These are phyloP conservation scores for Monarda citriodora DNA, from an alignment of 305 asterid genomes.

Conservation along the genomic window DNA sequence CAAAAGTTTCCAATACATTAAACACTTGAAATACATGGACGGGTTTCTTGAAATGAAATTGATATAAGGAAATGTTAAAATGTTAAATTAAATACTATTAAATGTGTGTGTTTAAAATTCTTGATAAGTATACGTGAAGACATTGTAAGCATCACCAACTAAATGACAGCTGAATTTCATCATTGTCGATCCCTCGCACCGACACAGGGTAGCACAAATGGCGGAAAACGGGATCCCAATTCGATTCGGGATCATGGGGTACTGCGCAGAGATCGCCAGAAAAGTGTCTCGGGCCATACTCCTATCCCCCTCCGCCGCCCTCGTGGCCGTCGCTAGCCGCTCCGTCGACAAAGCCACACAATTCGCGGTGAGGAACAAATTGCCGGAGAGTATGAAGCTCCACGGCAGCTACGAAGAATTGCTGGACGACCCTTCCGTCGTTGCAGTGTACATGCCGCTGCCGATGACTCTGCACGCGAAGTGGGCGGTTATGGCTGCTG, in stretches of 20 bases:
- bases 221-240: conserved; percentile 36
- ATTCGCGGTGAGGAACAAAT: conserved; percentile 49
- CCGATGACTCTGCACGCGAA: conserved; percentile 69
- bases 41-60: too few relatives aligned
- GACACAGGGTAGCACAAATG: conserved; percentile 21
- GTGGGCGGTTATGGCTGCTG: conserved; percentile 77
- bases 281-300: conserved; percentile 67
- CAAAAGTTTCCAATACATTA: too few relatives aligned
- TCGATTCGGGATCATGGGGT: conserved; percentile 84
- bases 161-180: neutral
- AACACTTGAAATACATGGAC: too few relatives aligned
- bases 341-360: conserved; percentile 54
- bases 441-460: conserved; percentile 80
- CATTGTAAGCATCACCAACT: neutral
- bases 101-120: too few relatives aligned
- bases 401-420: conserved; percentile 61
- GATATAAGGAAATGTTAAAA: too few relatives aligned
- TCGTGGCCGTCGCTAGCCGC: conserved; percentile 76
- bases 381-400: conserved; percentile 44
- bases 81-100: too few relatives aligned
- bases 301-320: conserved; percentile 55
- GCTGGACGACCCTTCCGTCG: conserved; percentile 66
- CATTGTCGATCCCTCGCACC: neutral
- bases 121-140: conserved; percentile 19
- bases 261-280: conserved; percentile 83